Percentiles rank a stretch among this genome's conserved stretches.
phyloP scores from a whole-genome alignment of 176 grass and related monocot species.

The Oryza glaberrima region DNA sequence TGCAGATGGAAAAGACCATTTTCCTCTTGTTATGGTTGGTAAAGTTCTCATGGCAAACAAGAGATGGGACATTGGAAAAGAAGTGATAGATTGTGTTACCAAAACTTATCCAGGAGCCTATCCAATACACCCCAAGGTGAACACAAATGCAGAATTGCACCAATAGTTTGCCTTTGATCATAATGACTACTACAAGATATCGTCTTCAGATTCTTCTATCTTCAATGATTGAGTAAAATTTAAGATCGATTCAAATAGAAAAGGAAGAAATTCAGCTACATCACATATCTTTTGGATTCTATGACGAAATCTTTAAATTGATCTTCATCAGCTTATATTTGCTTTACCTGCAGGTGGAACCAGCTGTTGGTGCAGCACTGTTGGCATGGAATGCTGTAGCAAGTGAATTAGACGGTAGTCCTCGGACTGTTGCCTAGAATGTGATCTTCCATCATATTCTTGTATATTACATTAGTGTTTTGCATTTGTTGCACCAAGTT shows the following conservation, averaged over 20 bases:
- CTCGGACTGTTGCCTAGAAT: conserved; percentile 30
- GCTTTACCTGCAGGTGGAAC: conserved; percentile 65
- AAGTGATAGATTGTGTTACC: conserved; percentile 71
- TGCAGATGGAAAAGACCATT: conserved; percentile 62
- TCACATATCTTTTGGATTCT: not conserved
- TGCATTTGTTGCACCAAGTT: conserved; percentile 41
- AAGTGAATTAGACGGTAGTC: conserved; percentile 46
- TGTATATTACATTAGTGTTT: conserved; percentile 50
- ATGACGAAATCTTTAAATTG: not conserved
- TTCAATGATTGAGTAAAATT: conserved; percentile 13
- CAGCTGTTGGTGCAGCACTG: conserved; percentile 74
- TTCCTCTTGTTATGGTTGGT: conserved; percentile 82
- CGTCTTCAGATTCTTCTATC: conserved; percentile 8
- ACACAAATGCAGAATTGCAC: conserved; percentile 10
- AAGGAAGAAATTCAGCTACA: not conserved
- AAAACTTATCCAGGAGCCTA: conserved; percentile 62
- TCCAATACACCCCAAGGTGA: conserved; percentile 74
- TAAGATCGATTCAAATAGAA: not conserved
- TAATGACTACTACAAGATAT: conserved; percentile 15
- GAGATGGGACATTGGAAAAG: conserved; percentile 79
- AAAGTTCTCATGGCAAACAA: conserved; percentile 80
- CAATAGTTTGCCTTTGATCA: conserved; percentile 2
- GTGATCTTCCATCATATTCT: not conserved
- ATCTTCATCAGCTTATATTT: conserved; percentile 20
- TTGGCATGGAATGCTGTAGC: conserved; percentile 67